Base-by-base conservation (phyloP, 371 early-diverging fungal genomes). In the Umbelopsis sp. region DNA sequence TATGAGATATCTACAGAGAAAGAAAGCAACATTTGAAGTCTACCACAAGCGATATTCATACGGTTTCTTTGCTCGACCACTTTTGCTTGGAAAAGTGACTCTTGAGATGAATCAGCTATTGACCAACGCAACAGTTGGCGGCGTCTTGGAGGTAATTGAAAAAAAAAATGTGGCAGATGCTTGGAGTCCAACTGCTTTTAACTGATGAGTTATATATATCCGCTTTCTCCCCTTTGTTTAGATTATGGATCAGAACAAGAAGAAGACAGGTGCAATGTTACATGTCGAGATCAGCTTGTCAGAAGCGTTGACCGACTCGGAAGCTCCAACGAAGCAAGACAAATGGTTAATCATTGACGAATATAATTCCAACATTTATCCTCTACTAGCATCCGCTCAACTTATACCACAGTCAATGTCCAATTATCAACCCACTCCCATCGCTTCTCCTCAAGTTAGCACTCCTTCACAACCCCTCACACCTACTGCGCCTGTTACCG, bases 321-420 rank as follows among this genome's bases (percentile, higher is more conserved):
- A 93, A 63, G 79, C 90, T 51, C 83, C 85, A 0, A 72, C 79
- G 48, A 81, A 87, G 69, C 81, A 82, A 9, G 90, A 92, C 66
- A 85, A 86, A 63, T 95, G 95, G 95, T 68, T 93, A 9, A 78
- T 87, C 3, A 75, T 92, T 45, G 89, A 89, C 69, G 82, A 77
- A 4, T 83, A 81, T 68, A 81, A 81, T 53, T 72, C 74, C 38
- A 69, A 75, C 22, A 74, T 70, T 3, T 71, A 71, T 5, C 45
- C 72, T 9, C 66, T 75, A 3, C 62, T 78, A 50, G 65, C 73
- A 11, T 22, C 66, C 7, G 79, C 80, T 10, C 73, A 72, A 16
- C 66, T 84, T 20, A 52, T 67, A 24, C 53, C 67, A 16, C 66
- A 24, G 74, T 57, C 57, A 18, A 35, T 48, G 51, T 65, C 32